Base-by-base conservation (phyloP, 2,329 filamentous ascomycete genomes). In the Alternaria incomplexa region DNA sequence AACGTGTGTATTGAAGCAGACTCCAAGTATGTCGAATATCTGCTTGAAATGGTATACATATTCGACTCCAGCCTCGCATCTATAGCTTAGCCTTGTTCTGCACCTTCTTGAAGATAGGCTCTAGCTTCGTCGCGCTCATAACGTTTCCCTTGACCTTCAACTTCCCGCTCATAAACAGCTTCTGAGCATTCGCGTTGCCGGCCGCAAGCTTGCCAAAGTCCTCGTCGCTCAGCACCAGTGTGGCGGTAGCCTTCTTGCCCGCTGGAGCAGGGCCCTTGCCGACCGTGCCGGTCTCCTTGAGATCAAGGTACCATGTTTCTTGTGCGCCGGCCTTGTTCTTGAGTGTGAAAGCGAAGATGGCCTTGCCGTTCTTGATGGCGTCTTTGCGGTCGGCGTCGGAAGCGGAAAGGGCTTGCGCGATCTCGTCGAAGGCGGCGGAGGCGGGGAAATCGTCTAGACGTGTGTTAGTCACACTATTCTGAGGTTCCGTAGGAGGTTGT, bases 81-180 rank as follows among this genome's bases (percentile, higher is more conserved):
- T 79, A 80, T 69, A 81, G 71, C 77, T 81, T 81, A 23, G 77
- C 72, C 60, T 69, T 66, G 17, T 67, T 71, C 71, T 77, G 73
- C 46, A 74, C 77, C 73, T 77, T 79, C 74, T 79, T 80, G n/a
- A 80, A 47, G 36, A 98, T 91, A 44, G 93, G 92, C 83, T 97
- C 93, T 83, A 97, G 89, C 89, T 96, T 97, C 64, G 94, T 97
- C 40, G 96, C 92, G 88, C 97, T 97, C 95, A 98, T 98, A 65
- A 98, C 89, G 81, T 98, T 93, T 67, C 96, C 96, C 89, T 93
- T 96, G 80, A 98, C 89, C 91, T 98, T 99, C 78, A 99, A 86
- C 87, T 97, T 97, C 75, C 96, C 96, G n/a, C 88, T 88, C 95
- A 99, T 98, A 84, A 98, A 97, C 68, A 99, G 85, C 73, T 90